Conservation (phyloP, 2,329 filamentous ascomycete species). For the Botrytis deweyae region DNA sequence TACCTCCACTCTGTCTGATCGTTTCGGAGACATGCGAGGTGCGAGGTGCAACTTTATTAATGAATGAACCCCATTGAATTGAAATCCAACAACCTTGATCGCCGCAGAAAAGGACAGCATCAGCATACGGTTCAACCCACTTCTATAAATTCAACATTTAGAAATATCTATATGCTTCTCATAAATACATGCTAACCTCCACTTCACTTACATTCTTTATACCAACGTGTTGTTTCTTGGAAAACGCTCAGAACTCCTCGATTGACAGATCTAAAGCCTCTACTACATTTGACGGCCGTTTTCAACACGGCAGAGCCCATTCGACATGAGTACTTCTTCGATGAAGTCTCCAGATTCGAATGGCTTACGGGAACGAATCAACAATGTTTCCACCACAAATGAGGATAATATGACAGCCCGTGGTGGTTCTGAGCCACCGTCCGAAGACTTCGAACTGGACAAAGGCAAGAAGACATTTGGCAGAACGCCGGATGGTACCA, state of each 20-base stretch:
- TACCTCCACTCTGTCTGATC: conserved; percentile 5
- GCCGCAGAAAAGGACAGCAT: conserved; percentile 8
- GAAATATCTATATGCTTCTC: background rate
- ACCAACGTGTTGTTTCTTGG: background rate
- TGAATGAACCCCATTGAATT: background rate
- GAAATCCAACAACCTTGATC: background rate
- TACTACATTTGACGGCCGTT: conserved; percentile 13
- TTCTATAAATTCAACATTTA: conserved; percentile 8
- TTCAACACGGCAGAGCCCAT: conserved; percentile 18
- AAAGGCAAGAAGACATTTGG: conserved; percentile 79
- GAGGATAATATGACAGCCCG: conserved; percentile 15
- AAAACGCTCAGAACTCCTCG: background rate
- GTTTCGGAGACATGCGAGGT: background rate
- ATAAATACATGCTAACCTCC: conserved; percentile 9
- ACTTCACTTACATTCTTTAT: background rate
- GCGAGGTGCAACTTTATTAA: background rate
- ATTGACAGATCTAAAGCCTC: background rate
- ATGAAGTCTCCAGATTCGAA: conserved; percentile 17
- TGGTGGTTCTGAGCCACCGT: conserved; percentile 24
- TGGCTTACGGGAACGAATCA: conserved; percentile 35
- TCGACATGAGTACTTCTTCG: conserved; percentile 26
- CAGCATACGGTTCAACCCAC: conserved; percentile 14
- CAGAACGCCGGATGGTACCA: conserved; percentile 83
- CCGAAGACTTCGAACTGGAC: conserved; percentile 37
- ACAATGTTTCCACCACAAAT: background rate